A percentile compares a stretch with the other conserved stretches of the same genome.
These are phyloP conservation scores for Scedosporium dehoogii DNA, from an alignment of 2,329 filamentous ascomycete genomes.

Conservation along the genomic window DNA sequence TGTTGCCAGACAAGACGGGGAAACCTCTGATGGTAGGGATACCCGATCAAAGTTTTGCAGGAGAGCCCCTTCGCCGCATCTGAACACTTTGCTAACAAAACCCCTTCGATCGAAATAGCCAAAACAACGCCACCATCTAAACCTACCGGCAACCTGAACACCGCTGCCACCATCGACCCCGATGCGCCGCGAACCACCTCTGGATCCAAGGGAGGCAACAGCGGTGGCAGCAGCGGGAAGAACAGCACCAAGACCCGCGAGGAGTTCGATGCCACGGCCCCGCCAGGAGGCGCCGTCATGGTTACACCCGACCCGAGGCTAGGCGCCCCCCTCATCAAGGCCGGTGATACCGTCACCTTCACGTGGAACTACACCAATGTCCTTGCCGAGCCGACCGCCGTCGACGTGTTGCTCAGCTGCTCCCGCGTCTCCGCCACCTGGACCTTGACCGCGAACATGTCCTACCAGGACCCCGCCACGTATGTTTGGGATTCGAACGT, in stretches of 20 bases:
- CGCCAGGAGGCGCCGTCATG: slow-evolving; percentile 40
- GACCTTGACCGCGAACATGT: slow-evolving; percentile 56
- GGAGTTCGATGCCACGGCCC: slow-evolving; percentile 9
- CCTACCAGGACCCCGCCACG: slow-evolving; percentile 37
- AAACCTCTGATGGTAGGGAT: not conserved
- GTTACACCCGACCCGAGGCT: slow-evolving; percentile 36
- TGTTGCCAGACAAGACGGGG: slow-evolving; percentile 35
- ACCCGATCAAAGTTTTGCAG: not conserved
- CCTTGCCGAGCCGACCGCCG: slow-evolving; percentile 44
- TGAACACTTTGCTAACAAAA: not conserved
- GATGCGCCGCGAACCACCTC: slow-evolving; percentile 19
- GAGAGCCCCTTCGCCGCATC: not conserved
- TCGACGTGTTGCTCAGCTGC: slow-evolving; percentile 51
- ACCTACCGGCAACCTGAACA: slow-evolving; percentile 7
- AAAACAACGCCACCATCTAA: not conserved
- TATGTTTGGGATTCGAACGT: slow-evolving; percentile 50
- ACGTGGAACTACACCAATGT: slow-evolving; percentile 58
- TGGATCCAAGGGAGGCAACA: slow-evolving; percentile 16
- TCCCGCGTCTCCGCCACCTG: slow-evolving; percentile 41
- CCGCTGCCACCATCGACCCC: slow-evolving; percentile 30
- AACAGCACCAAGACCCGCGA: slow-evolving; percentile 12
- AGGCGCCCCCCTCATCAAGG: slow-evolving; percentile 44
- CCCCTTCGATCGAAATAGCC: slow-evolving; percentile 8
- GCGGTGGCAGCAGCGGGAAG: slow-evolving; percentile 13
- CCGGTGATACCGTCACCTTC: slow-evolving; percentile 49